Evolutionary conservation across 495 filamentous ascomycete genomes (phyloP).

Genomic region (Penicillium canariense): DNA sequence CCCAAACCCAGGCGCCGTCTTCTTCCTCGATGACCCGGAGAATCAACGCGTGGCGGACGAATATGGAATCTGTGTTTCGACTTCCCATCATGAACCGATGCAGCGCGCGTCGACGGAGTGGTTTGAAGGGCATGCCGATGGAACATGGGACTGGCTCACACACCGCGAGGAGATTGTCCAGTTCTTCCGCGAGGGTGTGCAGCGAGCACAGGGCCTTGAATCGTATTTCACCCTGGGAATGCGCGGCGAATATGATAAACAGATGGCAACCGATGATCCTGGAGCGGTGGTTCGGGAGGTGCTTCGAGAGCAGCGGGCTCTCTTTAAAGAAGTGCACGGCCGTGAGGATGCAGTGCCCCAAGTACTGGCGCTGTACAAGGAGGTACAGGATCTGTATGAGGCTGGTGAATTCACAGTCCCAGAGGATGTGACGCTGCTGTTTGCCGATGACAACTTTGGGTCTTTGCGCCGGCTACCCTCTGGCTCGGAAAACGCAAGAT

Average conservation of each 20-base stretch:
- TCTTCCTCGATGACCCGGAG: slow-evolving; percentile 64
- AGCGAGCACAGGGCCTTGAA: slow-evolving; percentile 63
- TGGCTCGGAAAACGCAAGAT: slow-evolving; percentile 55
- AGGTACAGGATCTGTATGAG: slow-evolving; percentile 67
- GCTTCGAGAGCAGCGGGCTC: slow-evolving; percentile 54
- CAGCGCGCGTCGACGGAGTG: slow-evolving; percentile 66
- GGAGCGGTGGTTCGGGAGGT: slow-evolving; percentile 59
- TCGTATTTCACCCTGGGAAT: slow-evolving; percentile 70
- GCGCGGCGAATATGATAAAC: slow-evolving; percentile 66
- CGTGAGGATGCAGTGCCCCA: slow-evolving; percentile 60
- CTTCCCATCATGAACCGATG: slow-evolving; percentile 74
- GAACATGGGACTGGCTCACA: slow-evolving; percentile 62
- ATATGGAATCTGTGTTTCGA: slow-evolving; percentile 69
- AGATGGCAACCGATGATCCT: slow-evolving; percentile 55
- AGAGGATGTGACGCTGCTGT: slow-evolving; percentile 71
- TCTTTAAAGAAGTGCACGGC: slow-evolving; percentile 51
- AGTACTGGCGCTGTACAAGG: slow-evolving; percentile 71
- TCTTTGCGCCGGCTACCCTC: slow-evolving; percentile 65
- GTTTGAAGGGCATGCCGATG: slow-evolving; percentile 55
- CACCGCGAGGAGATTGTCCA: slow-evolving; percentile 63
- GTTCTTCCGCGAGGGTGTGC: slow-evolving; percentile 66
- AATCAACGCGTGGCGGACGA: slow-evolving; percentile 69
- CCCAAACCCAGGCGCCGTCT: slow-evolving; percentile 52
- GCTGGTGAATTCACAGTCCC: slow-evolving; percentile 60
- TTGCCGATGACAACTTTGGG: slow-evolving; percentile 76